Percentiles rank a stretch among this genome's conserved stretches.
Evolutionary conservation across 2,329 filamentous ascomycete species (phyloP).

Genomic region (Colletotrichum liriopes): DNA sequence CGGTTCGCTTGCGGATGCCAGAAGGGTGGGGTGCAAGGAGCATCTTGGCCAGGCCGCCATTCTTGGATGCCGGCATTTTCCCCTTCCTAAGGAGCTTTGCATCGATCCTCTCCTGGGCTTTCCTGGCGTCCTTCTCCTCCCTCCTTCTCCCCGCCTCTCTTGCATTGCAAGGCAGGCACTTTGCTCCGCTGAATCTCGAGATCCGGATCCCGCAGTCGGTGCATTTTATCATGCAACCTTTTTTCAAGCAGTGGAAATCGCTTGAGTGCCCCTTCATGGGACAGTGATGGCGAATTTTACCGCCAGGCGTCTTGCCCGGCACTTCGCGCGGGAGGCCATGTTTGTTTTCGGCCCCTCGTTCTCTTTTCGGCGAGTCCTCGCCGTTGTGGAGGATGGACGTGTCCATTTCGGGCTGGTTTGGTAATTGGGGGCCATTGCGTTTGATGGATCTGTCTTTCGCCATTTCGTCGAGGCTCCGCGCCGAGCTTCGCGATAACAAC

Average conservation of each 20-base stretch:
- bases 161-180: conserved; percentile 10
- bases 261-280: neutral
- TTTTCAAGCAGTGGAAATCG: neutral
- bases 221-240: conserved; percentile 13
- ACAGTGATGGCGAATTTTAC: conserved; percentile 24
- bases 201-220: neutral
- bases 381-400: neutral
- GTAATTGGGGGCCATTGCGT: neutral
- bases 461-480: neutral
- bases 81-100: neutral
- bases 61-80: neutral
- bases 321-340: neutral
- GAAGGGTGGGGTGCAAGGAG: neutral
- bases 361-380: neutral
- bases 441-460: neutral
- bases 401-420: neutral
- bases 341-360: neutral
- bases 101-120: neutral
- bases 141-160: neutral
- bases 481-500: neutral
- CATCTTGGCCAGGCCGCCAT: neutral
- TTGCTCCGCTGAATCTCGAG: neutral
- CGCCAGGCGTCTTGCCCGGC: conserved; percentile 7
- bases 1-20: conserved; percentile 17
- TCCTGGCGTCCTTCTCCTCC: neutral